Conservation (phyloP, 2,329 filamentous ascomycete genomes). For the Fusarium chaquense region DNA sequence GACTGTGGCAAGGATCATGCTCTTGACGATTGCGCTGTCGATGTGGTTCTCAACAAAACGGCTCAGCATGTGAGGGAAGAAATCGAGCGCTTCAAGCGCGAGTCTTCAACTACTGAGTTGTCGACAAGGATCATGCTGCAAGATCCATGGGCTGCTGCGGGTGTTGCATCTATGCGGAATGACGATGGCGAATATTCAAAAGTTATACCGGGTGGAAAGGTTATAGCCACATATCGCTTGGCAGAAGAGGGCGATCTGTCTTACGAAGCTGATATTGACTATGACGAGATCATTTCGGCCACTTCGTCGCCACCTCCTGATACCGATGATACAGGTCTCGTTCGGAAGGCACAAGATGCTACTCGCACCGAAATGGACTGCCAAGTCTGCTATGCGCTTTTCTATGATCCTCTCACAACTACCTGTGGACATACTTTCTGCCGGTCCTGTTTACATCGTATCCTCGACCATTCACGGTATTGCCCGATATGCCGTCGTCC, state of each 20-base stretch:
- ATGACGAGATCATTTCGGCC: slow-evolving; percentile 50
- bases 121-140: slow-evolving; percentile 55
- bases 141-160: slow-evolving; percentile 57
- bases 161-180: slow-evolving; percentile 56
- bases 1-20: slow-evolving; percentile 79
- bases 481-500: slow-evolving; percentile 84
- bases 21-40: slow-evolving; percentile 78
- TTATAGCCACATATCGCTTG: slow-evolving; percentile 75
- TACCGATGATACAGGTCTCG: slow-evolving; percentile 45
- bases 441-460: slow-evolving; percentile 79
- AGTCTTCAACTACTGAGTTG: slow-evolving; percentile 44
- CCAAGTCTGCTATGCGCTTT: slow-evolving; percentile 85
- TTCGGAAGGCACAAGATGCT: slow-evolving; percentile 70
- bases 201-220: slow-evolving; percentile 66
- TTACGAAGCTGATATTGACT: slow-evolving; percentile 67
- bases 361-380: slow-evolving; percentile 83
- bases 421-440: slow-evolving; percentile 92
- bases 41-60: slow-evolving; percentile 82
- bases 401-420: slow-evolving; percentile 85
- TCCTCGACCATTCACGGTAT: slow-evolving; percentile 79
- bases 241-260: slow-evolving; percentile 71
- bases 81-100: slow-evolving; percentile 58
- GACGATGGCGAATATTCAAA: slow-evolving; percentile 46
- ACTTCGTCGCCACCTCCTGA: slow-evolving; percentile 43
- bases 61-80: slow-evolving; percentile 69